These are phyloP conservation scores for Rhizopogon rudus DNA, from an alignment of 768 basidiomycete species.

Conservation along the genomic window DNA sequence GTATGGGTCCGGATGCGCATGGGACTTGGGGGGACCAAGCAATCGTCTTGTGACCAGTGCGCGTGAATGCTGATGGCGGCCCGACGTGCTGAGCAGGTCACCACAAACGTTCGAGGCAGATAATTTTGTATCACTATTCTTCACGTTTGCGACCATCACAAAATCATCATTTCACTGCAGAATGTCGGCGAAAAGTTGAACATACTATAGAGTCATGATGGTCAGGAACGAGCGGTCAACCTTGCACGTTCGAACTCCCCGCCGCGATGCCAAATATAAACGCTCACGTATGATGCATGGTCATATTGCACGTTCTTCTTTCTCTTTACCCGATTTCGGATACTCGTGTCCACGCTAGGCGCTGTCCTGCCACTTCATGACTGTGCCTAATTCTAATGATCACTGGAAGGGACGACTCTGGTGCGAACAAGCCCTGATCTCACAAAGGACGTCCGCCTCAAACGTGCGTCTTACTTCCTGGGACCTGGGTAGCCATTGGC, in stretches of 20 bases:
- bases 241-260: too few species aligned
- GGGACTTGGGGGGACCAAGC: too few species aligned
- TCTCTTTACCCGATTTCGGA: too few species aligned
- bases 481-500: neutral
- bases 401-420: neutral
- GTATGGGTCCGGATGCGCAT: too few species aligned
- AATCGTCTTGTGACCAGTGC: neutral
- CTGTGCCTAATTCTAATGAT: neutral
- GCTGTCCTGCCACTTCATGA: neutral
- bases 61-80: neutral
- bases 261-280: too few species aligned
- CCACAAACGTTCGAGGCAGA: neutral
- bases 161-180: too few species aligned
- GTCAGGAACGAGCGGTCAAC: too few species aligned
- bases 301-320: neutral
- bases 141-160: too few species aligned
- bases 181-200: too few species aligned
- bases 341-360: too few species aligned
- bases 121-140: neutral
- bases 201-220: too few species aligned
- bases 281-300: neutral
- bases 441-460: neutral
- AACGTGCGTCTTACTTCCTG: neutral
- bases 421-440: neutral
- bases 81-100: neutral